phyloP scores from a whole-genome alignment of 805 yeast genomes.

The Yamadazyma paraphyllophila region DNA sequence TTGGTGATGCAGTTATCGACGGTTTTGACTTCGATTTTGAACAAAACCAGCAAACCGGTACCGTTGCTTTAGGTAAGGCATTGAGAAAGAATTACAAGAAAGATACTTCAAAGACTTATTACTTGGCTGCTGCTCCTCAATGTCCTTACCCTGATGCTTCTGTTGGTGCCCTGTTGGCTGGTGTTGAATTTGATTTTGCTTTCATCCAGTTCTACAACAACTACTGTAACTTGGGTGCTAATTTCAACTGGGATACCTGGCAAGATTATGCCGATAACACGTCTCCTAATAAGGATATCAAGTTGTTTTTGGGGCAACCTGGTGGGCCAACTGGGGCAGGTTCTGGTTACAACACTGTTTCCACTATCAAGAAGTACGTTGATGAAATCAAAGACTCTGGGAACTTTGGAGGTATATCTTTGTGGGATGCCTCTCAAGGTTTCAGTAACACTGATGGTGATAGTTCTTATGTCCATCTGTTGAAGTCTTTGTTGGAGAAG shows the following conservation, averaged over 20 bases:
- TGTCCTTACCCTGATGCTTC: slow-evolving; percentile 40
- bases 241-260: slow-evolving; percentile 40
- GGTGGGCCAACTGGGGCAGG: slow-evolving; percentile 32
- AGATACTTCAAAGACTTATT: slow-evolving; percentile 29
- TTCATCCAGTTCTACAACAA: slow-evolving; percentile 42
- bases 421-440: slow-evolving; percentile 81
- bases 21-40: slow-evolving; percentile 83
- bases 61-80: slow-evolving; percentile 49
- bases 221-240: slow-evolving; percentile 25
- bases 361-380: slow-evolving; percentile 19
- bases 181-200: slow-evolving; percentile 30
- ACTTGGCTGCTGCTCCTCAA: slow-evolving; percentile 39
- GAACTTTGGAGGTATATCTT: slow-evolving; percentile 65
- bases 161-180: slow-evolving; percentile 27
- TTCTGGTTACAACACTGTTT: slow-evolving; percentile 28
- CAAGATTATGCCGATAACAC: slow-evolving; percentile 25
- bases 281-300: slow-evolving; percentile 31
- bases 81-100: slow-evolving; percentile 21
- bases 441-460: slow-evolving; percentile 22
- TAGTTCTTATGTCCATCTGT: slow-evolving; percentile 26
- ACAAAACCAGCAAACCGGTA: slow-evolving; percentile 59
- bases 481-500: slow-evolving; percentile 39
- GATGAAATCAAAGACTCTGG: slow-evolving; percentile 18
- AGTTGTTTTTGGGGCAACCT: slow-evolving; percentile 37
- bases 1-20: slow-evolving; percentile 74